phyloP scores from a whole-genome alignment of 1,139 yeast genomes.

The Zhuliangozyma blackwelliae region DNA sequence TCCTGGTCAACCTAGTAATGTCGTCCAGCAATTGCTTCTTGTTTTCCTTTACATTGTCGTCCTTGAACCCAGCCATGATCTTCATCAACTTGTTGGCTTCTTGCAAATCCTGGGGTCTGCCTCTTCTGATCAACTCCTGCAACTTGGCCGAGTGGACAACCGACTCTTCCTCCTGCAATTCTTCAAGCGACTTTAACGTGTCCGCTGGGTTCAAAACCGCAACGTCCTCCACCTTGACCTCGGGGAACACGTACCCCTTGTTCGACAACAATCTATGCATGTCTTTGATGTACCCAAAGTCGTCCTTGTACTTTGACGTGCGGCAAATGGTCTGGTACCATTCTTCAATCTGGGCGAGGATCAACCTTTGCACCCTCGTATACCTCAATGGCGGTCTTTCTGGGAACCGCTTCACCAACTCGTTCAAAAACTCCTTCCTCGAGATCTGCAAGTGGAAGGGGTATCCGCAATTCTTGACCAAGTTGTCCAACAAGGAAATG shows the following conservation, averaged over 20 bases:
- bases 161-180: constrained; percentile 87
- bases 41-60: constrained; percentile 65
- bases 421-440: constrained; percentile 90
- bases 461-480: constrained; percentile 96
- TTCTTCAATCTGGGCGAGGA: constrained; percentile 89
- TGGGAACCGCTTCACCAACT: constrained; percentile 88
- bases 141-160: constrained; percentile 91
- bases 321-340: constrained; percentile 96
- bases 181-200: constrained; percentile 81
- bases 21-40: constrained; percentile 81
- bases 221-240: constrained; percentile 82
- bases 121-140: constrained; percentile 92
- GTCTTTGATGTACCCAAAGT: constrained; percentile 85
- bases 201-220: constrained; percentile 94
- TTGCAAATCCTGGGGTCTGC: constrained; percentile 90
- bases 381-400: constrained; percentile 90
- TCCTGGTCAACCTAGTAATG: constrained; percentile 76
- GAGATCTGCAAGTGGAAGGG: constrained; percentile 95
- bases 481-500: constrained; percentile 64
- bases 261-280: constrained; percentile 88
- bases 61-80: constrained; percentile 96
- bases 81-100: constrained; percentile 97
- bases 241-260: constrained; percentile 91
- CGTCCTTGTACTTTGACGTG: constrained; percentile 86
- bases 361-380: constrained; percentile 75